Evolutionary conservation across 768 basidiomycete genomes (phyloP).

Genomic region (Trametes gibbosa): DNA sequence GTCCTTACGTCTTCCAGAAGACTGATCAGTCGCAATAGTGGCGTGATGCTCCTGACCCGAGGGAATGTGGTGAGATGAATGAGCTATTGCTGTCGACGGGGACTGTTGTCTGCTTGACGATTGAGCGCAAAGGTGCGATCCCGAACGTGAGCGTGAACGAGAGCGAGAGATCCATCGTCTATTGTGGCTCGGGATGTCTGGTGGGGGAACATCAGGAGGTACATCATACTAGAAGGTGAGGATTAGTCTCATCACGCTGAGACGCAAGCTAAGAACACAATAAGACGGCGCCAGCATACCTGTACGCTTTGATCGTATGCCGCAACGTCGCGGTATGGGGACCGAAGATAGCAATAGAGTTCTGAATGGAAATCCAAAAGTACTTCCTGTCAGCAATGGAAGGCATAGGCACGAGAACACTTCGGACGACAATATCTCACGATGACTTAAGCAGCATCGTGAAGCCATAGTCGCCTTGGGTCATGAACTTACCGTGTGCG

Average conservation of each 20-base stretch:
- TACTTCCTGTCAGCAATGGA: slow-evolving; percentile 1
- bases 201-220: slow-evolving; percentile 42
- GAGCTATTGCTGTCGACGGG: slow-evolving; percentile 25
- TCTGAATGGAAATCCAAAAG: slow-evolving; percentile 46
- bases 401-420: not conserved
- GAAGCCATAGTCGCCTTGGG: not conserved
- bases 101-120: slow-evolving; percentile 15
- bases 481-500: slow-evolving; percentile 70
- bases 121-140: slow-evolving; percentile 26
- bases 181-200: slow-evolving; percentile 25
- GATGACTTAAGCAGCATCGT: not conserved
- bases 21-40: not conserved
- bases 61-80: slow-evolving; percentile 10
- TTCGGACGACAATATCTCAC: not conserved
- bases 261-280: not conserved
- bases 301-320: slow-evolving; percentile 81
- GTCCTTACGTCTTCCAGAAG: not conserved
- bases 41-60: not conserved
- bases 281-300: slow-evolving; percentile 44
- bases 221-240: slow-evolving; percentile 53
- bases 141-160: slow-evolving; percentile 25
- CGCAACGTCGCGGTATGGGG: slow-evolving; percentile 82
- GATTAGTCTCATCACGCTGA: not conserved
- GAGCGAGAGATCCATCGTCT: slow-evolving; percentile 30
- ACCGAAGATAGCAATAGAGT: slow-evolving; percentile 84